Percentiles rank a stretch among this genome's conserved stretches.
Evolutionary conservation across 2,329 filamentous ascomycete genomes (phyloP).

Genomic region (Scorias spongiosa): DNA sequence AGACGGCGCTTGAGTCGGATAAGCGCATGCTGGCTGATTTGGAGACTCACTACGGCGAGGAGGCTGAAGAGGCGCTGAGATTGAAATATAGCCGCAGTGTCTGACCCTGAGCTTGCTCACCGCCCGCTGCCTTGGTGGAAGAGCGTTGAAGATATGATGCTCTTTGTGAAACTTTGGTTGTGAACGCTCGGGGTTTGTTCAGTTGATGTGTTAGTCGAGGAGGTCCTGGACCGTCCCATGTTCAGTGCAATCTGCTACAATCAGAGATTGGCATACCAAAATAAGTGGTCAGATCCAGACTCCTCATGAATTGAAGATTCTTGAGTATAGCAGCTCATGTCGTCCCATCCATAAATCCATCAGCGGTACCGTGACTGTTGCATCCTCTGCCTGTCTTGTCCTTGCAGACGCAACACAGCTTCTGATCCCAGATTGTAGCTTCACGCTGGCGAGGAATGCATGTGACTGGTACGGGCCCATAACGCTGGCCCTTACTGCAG

Average conservation of each 20-base stretch:
- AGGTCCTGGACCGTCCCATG: no score
- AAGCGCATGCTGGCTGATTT: constrained; percentile 4
- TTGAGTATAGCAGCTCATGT: constrained; percentile 69
- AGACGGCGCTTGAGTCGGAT: constrained; percentile 21
- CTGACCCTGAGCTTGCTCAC: background rate
- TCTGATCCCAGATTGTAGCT: constrained; percentile 43
- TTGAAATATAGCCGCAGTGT: background rate
- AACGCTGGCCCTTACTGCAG: constrained; percentile 60
- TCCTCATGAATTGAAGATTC: constrained; percentile 69
- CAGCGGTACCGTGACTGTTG: constrained; percentile 59
- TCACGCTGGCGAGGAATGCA: constrained; percentile 47
- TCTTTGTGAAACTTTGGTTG: no score
- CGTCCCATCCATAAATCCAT: constrained; percentile 74
- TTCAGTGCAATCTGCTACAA: no score
- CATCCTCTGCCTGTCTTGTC: constrained; percentile 44
- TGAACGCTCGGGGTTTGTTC: no score
- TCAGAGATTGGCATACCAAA: no score
- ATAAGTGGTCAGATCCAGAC: background rate
- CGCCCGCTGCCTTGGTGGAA: no score
- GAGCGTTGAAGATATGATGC: no score
- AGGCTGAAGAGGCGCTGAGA: background rate
- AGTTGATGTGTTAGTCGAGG: no score
- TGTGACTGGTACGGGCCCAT: constrained; percentile 73
- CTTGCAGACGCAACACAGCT: constrained; percentile 46
- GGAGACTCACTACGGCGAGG: constrained; percentile 2